These are phyloP conservation scores for Candida cerambycidarum DNA, from an alignment of 805 yeast genomes.

Conservation along the genomic window DNA sequence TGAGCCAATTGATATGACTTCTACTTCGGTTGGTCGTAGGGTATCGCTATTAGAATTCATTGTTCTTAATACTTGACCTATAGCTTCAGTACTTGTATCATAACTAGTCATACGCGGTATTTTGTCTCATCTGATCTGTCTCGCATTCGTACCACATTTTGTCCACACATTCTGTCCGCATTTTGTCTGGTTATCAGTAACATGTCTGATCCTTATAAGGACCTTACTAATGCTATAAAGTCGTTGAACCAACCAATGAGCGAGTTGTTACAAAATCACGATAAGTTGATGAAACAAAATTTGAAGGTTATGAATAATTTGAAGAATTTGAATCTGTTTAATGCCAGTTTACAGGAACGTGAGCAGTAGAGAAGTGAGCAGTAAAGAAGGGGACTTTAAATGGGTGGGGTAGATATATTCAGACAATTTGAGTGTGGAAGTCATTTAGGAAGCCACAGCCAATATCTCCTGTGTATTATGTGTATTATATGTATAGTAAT, in stretches of 20 bases:
- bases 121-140: too few relatives aligned
- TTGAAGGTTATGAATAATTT: slow-evolving; percentile 25
- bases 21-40: not conserved
- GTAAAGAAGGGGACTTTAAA: too few relatives aligned
- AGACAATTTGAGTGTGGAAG: too few relatives aligned
- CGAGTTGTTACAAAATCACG: slow-evolving; percentile 26
- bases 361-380: not conserved
- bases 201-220: slow-evolving; percentile 24
- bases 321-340: slow-evolving; percentile 17
- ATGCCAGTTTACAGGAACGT: slow-evolving; percentile 5
- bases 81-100: not conserved
- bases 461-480: too few relatives aligned
- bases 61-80: not conserved
- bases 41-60: not conserved
- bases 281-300: slow-evolving; percentile 29
- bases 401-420: too few relatives aligned
- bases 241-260: slow-evolving; percentile 26
- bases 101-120: not conserved
- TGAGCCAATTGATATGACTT: not conserved
- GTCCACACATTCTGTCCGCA: too few relatives aligned
- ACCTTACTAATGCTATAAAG: slow-evolving; percentile 22
- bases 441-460: too few relatives aligned
- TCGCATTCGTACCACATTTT: too few relatives aligned
- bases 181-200: too few relatives aligned
- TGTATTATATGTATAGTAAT: too few relatives aligned